A percentile compares a stretch with the other conserved stretches of the same genome.
phyloP scores from a whole-genome alignment of 2,329 filamentous ascomycete genomes.

The Xylariaceae sp. region DNA sequence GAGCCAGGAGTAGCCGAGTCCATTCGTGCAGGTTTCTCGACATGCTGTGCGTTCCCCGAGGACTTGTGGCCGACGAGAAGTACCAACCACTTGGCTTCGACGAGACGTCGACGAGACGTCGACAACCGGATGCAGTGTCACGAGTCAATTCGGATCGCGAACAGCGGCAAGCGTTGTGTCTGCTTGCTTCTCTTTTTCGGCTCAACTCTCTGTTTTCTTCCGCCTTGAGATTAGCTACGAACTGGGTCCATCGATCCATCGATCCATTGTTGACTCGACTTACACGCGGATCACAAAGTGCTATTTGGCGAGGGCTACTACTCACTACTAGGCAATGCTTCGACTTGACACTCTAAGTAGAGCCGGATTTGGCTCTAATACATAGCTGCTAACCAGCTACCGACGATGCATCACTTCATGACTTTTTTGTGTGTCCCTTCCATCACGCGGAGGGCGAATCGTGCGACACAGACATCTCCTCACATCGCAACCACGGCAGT shows the following conservation, averaged over 20 bases:
- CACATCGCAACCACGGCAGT: background rate
- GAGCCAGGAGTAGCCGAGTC: background rate
- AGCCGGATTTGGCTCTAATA: background rate
- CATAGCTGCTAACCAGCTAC: background rate
- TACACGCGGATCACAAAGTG: background rate
- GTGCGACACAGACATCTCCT: background rate
- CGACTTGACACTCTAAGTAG: background rate
- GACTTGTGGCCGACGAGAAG: slow-evolving; percentile 11
- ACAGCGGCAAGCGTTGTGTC: background rate
- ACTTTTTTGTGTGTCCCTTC: background rate
- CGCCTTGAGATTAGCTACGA: background rate
- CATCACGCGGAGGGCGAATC: background rate
- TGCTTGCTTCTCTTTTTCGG: slow-evolving; percentile 1
- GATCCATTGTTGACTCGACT: slow-evolving; percentile 5
- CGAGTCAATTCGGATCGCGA: slow-evolving; percentile 7
- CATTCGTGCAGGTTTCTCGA: slow-evolving; percentile 4
- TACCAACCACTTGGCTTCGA: slow-evolving; percentile 14
- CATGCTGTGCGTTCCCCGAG: slow-evolving; percentile 6
- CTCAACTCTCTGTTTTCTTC: slow-evolving; percentile 3
- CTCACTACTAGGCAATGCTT: background rate
- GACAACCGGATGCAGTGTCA: slow-evolving; percentile 12
- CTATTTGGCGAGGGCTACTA: background rate
- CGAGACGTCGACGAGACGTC: background rate
- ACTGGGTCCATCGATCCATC: slow-evolving; percentile 1
- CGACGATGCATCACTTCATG: background rate